Evolutionary conservation across 2,329 filamentous ascomycete genomes (phyloP), one percentile per base, ranked within the genome.

Genomic region (Microcyclospora pomicola): DNA sequence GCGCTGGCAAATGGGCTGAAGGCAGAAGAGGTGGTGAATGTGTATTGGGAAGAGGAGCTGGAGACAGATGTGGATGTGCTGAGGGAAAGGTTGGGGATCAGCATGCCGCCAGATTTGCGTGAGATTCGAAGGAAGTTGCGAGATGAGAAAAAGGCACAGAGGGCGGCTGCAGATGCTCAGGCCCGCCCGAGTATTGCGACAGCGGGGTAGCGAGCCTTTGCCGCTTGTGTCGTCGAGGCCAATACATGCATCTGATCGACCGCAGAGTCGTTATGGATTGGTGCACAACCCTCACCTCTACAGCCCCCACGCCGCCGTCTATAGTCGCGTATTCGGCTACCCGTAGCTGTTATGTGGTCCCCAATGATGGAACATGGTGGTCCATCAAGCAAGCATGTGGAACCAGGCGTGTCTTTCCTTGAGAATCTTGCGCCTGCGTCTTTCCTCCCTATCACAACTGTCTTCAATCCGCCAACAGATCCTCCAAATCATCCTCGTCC

Each of bases 21-120:
- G 39, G 72, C 77, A 34, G 75, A 81, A 52, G 83, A 93, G 54
- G 68, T 96, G 27, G 87, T 98, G 48, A 95, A 95, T 59, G 79
- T 98, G 1, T 98, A 94, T 57, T 98, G 91, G 91, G 91, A 98
- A 63, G 85, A 96, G 66, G 74, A 88, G 64, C 62, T 98, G 48
- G 80, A 87, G 64, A 82, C 77, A 40, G 80, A 93, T 59, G 83
- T 93, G 16, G 71, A 75, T 36, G 82, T 79, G 47, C 56, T 98
- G 57, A 72, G 91, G 47, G 59, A 54, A 4, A 72, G 86, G 56
- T 58, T 98, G 50, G 79, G 83, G 2, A 86, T 98, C 38, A 85
- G 96, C 66, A 76, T 75, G 55, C 91, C 91, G 28, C 84, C 87
- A 6, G 86, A 96, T 61, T 64, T 96, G 61, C 72, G 88, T 50